Percentiles rank a stretch among this genome's conserved stretches.
Conservation (phyloP, 225 moss, liverwort and hornwort species). For the Physcomitrium patens region DNA sequence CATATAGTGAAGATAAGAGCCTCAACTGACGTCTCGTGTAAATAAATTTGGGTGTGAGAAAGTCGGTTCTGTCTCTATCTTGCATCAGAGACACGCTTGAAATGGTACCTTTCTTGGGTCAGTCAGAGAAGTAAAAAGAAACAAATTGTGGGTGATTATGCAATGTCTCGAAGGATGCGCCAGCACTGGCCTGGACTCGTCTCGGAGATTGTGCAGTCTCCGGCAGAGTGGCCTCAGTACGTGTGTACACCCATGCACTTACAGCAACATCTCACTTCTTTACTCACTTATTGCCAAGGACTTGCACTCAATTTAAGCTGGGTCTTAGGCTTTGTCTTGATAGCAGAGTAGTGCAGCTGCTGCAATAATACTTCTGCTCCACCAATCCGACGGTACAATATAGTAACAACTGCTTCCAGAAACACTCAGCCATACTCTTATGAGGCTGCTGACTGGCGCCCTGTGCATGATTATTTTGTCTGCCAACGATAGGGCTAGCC, state of each 20-base stretch:
- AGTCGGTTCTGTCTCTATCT: constrained; percentile 35
- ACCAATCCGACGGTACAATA: constrained; percentile 27
- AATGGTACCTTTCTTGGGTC: constrained; percentile 32
- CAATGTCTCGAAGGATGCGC: constrained; percentile 34
- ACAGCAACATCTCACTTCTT: constrained; percentile 43
- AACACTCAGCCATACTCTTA: constrained; percentile 23
- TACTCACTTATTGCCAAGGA: constrained; percentile 54
- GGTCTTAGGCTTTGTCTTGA: constrained; percentile 18
- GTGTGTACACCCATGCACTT: constrained; percentile 34
- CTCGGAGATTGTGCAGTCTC: constrained; percentile 41
- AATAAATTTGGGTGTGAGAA: constrained; percentile 29
- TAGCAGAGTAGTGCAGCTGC: constrained; percentile 13
- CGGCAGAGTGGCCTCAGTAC: constrained; percentile 32
- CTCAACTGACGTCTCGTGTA: constrained; percentile 22
- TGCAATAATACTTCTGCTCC: constrained; percentile 21
- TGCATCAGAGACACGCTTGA: constrained; percentile 33
- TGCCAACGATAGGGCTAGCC: constrained; percentile 19
- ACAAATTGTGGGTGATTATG: constrained; percentile 30
- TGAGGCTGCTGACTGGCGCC: constrained; percentile 36
- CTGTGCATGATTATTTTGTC: constrained; percentile 32
- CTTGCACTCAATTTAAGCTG: constrained; percentile 39
- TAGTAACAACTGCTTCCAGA: constrained; percentile 19
- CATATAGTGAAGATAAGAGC: constrained; percentile 10
- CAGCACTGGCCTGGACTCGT: not conserved
- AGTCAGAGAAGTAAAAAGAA: constrained; percentile 34